Evolutionary conservation across 139 green algal species (phyloP).

Genomic region (Eudorina sp.): DNA sequence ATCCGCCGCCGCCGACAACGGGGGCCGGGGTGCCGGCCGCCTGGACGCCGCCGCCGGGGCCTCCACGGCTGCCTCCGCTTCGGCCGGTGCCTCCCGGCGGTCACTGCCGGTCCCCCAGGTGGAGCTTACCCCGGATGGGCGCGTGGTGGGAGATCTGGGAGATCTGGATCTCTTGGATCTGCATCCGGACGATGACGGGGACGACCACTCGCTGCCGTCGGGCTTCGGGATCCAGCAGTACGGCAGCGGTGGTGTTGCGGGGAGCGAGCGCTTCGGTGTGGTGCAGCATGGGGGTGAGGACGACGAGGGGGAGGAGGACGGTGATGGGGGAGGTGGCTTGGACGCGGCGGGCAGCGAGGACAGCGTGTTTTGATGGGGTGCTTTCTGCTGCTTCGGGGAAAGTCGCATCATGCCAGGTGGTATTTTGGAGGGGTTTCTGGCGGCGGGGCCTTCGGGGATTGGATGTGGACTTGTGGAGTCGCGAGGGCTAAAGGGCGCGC

Average conservation of each 20-base stretch:
- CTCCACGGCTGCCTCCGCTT: not conserved
- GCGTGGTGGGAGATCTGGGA: not conserved
- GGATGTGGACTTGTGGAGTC: not conserved
- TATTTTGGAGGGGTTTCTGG: too few species aligned
- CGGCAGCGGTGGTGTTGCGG: not conserved
- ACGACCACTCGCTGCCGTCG: constrained; percentile 18
- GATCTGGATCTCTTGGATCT: constrained; percentile 40
- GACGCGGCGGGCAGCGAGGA: not conserved
- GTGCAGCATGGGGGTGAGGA: not conserved
- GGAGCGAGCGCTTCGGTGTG: not conserved
- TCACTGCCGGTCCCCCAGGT: not conserved
- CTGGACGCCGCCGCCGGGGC: too few species aligned
- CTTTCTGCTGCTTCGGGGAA: too few species aligned
- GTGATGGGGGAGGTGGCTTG: too few species aligned
- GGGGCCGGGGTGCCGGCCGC: not conserved
- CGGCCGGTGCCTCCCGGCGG: not conserved
- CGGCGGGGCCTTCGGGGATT: too few species aligned
- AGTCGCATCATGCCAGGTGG: too few species aligned
- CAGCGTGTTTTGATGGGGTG: constrained; percentile 31
- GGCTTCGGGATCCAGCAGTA: not conserved
- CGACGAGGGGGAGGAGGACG: not conserved
- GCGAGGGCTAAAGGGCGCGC: not conserved
- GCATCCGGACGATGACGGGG: not conserved
- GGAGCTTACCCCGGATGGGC: not conserved
- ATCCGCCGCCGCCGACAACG: too few species aligned